These are phyloP conservation scores for Thelephora terrestris DNA, from an alignment of 1,284 basidiomycete genomes.

Conservation along the genomic window DNA sequence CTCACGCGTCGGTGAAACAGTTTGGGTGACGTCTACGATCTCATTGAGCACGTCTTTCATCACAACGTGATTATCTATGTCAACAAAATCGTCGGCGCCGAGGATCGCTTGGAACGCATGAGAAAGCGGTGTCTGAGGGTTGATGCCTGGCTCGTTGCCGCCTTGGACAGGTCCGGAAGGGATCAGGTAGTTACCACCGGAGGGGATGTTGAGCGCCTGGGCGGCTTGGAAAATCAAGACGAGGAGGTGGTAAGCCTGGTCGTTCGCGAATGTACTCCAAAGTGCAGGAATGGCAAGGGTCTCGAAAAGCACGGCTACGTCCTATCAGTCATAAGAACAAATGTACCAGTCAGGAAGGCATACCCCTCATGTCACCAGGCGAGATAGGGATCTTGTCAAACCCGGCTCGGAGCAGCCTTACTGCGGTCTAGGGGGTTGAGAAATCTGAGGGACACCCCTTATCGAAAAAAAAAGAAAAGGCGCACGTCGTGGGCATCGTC, in stretches of 20 bases:
- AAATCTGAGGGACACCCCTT: too few relatives aligned
- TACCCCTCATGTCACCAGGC: too few relatives aligned
- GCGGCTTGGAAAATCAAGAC: not conserved
- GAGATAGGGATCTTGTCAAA: too few relatives aligned
- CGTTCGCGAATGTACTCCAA: slow-evolving; percentile 3
- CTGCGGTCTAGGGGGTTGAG: too few relatives aligned
- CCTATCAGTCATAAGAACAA: too few relatives aligned
- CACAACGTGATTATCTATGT: slow-evolving; percentile 1
- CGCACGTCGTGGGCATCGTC: too few relatives aligned
- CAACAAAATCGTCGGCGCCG: slow-evolving; percentile 13
- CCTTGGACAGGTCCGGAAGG: too few relatives aligned
- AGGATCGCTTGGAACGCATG: slow-evolving; percentile 7
- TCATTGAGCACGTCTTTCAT: slow-evolving; percentile 11
- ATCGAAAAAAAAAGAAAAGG: too few relatives aligned
- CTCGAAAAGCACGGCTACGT: too few relatives aligned
- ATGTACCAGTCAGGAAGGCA: too few relatives aligned
- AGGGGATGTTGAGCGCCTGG: too few relatives aligned
- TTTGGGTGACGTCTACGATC: slow-evolving; percentile 8
- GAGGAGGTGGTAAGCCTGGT: not conserved
- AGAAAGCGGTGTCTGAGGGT: not conserved
- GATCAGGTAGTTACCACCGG: not conserved
- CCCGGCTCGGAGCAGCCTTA: too few relatives aligned
- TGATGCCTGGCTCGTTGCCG: not conserved
- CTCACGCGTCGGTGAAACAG: slow-evolving; percentile 13
- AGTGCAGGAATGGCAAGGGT: not conserved